Base-by-base conservation (phyloP, 1,284 basidiomycete genomes). In the Phellopilus nigrolimitatus region DNA sequence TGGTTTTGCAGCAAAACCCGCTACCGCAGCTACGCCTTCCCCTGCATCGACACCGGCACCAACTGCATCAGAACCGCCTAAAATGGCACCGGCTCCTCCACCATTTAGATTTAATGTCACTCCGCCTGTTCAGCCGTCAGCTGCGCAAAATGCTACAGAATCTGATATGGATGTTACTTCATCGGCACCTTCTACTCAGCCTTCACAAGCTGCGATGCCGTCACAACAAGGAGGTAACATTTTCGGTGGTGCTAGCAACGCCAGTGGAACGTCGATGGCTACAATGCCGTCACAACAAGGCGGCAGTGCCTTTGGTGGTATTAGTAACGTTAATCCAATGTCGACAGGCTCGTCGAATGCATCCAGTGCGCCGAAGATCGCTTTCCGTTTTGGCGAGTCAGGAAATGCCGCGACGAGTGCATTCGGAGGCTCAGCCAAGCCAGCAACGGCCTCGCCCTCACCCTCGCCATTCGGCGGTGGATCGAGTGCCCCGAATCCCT, bases 1-100 rank as follows among this genome's bases (percentile, higher is more conserved):
- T 25, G 53, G 53, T 6, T 34, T 40, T 39, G 34, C 39, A 17
- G 39, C 31, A 17, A 54, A 53, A 19, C 39, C 45, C 8, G 46
- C 41, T 34, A n/a, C 51, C 28, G 19, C 46, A 4, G 1, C 37
- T 15, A 33, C 36, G 8, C n/a, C 49, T 13, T 3, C 34, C 27
- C 28, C 34, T n/a, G 25, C 21, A 17, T 36, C 42, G 7, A 27
- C 42, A 8, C 25, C 47, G 17, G 44, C 40, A 28, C 19, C 53
- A 6, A 15, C 45, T 6, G 9, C 45, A 15, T 28, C 47, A 3
- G 24, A 30, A 9, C 19, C 40, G 3, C 42, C 42, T 7, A 47
- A 47, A 33, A 13, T 17, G 6, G 17, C 31, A 13, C n/a, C 17
- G 7, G 15, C 17, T 27, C 10, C 47, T 12, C 33, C 42, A 8